Percentiles rank a stretch among this genome's conserved stretches.
phyloP scores from a whole-genome alignment of 495 filamentous ascomycete genomes.

The Aspergillus kassunensis region DNA sequence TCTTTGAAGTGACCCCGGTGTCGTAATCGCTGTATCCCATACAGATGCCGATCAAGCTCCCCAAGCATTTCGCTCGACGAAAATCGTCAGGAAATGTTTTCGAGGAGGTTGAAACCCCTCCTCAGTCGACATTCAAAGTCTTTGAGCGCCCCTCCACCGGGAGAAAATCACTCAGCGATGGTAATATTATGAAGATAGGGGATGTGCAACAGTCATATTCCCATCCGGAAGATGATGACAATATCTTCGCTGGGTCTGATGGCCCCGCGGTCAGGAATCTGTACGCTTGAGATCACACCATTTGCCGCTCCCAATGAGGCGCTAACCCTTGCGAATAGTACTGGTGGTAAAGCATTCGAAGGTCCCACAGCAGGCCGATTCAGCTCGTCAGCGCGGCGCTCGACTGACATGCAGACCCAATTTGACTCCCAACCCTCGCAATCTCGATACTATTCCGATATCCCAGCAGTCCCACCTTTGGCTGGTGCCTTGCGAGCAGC shows the following conservation, averaged over 20 bases:
- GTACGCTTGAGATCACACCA: slow-evolving; percentile 27
- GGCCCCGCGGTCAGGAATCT: slow-evolving; percentile 34
- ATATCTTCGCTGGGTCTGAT: slow-evolving; percentile 37
- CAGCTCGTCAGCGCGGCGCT: slow-evolving; percentile 72
- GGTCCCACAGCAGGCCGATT: slow-evolving; percentile 60
- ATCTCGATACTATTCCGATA: slow-evolving; percentile 49
- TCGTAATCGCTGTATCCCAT: slow-evolving; percentile 13
- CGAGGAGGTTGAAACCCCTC: slow-evolving; percentile 49
- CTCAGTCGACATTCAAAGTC: slow-evolving; percentile 56
- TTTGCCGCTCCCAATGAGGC: slow-evolving; percentile 7
- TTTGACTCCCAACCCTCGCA: slow-evolving; percentile 52
- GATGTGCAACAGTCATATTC: slow-evolving; percentile 35
- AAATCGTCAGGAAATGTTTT: slow-evolving; percentile 65
- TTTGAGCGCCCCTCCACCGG: slow-evolving; percentile 50
- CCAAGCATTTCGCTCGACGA: slow-evolving; percentile 59
- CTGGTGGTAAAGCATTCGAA: slow-evolving; percentile 57
- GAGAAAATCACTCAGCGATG: slow-evolving; percentile 48
- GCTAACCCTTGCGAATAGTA: slow-evolving; percentile 48
- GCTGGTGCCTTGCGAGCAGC: slow-evolving; percentile 57
- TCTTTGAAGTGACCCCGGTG: slow-evolving; percentile 11
- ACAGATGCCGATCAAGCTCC: slow-evolving; percentile 66
- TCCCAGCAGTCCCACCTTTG: slow-evolving; percentile 52
- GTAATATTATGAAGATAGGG: slow-evolving; percentile 36
- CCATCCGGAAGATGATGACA: slow-evolving; percentile 53
- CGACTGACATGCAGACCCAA: slow-evolving; percentile 55